Percentiles rank a stretch among this genome's conserved stretches.
phyloP scores from a whole-genome alignment of 2,329 filamentous ascomycete species.

The Aspergillus vadensis region DNA sequence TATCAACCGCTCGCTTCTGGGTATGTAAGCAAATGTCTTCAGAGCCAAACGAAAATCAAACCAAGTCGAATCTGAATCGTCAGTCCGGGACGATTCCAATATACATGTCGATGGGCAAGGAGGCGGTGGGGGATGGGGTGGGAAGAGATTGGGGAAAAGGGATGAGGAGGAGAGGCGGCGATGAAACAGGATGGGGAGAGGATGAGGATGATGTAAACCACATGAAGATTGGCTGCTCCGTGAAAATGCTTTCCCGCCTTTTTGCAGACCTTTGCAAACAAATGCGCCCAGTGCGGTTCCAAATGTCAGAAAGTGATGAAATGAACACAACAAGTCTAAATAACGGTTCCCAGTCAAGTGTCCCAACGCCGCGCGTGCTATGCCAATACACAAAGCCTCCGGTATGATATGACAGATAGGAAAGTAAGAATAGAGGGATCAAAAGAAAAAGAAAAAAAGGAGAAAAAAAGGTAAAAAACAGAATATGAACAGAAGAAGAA shows the following conservation, averaged over 20 bases:
- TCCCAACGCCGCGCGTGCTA: slow-evolving; percentile 42
- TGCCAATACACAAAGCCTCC: slow-evolving; percentile 37
- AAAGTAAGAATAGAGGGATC: slow-evolving; percentile 27
- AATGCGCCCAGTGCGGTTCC: slow-evolving; percentile 37
- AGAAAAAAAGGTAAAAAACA: slow-evolving; percentile 18
- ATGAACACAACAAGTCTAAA: slow-evolving; percentile 37
- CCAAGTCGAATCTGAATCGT: slow-evolving; percentile 19
- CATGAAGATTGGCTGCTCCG: slow-evolving; percentile 32
- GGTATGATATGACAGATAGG: slow-evolving; percentile 22
- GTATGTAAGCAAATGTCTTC: slow-evolving; percentile 31
- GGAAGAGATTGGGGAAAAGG: neutral
- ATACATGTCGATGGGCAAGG: slow-evolving; percentile 22
- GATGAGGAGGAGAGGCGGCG: slow-evolving; percentile 4
- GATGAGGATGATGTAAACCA: slow-evolving; percentile 20
- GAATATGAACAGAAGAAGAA: slow-evolving; percentile 23
- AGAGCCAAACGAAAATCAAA: slow-evolving; percentile 26
- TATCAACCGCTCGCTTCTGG: slow-evolving; percentile 28
- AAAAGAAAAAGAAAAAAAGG: slow-evolving; percentile 21
- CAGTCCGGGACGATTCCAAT: slow-evolving; percentile 29
- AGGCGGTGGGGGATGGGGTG: neutral
- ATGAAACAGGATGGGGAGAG: slow-evolving; percentile 13
- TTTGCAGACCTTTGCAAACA: slow-evolving; percentile 36
- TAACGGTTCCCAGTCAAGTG: slow-evolving; percentile 18
- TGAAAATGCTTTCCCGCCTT: slow-evolving; percentile 36
- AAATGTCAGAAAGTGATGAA: slow-evolving; percentile 24